phyloP scores from a whole-genome alignment of 441 rosid genomes.

The Populus hybrid region DNA sequence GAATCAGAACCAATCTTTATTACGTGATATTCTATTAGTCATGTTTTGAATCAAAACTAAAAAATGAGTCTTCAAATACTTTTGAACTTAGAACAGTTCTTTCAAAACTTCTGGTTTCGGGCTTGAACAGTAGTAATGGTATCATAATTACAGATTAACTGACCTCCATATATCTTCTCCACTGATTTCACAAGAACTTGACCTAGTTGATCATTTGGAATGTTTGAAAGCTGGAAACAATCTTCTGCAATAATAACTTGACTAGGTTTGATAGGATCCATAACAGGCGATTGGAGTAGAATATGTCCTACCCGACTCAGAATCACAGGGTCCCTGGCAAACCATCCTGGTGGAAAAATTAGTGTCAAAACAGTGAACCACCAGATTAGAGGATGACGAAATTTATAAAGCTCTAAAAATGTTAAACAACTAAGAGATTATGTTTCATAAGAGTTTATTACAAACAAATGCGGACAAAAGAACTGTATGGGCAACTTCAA shows the following conservation, averaged over 20 bases:
- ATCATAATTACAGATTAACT: conserved; percentile 11
- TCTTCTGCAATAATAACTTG: conserved; percentile 66
- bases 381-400: neutral
- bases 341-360: conserved; percentile 60
- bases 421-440: neutral
- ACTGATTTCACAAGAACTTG: conserved; percentile 52
- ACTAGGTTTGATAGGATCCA: conserved; percentile 32
- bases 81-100: neutral
- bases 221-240: conserved; percentile 66
- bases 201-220: conserved; percentile 46
- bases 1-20: neutral
- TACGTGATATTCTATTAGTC: neutral
- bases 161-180: conserved; percentile 66
- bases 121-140: neutral
- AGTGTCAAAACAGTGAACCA: neutral
- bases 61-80: neutral
- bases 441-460: neutral
- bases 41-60: neutral
- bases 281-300: conserved; percentile 49
- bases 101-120: neutral
- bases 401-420: neutral
- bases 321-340: conserved; percentile 50
- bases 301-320: conserved; percentile 62
- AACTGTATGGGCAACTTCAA: neutral
- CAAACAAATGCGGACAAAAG: neutral